phyloP scores from a whole-genome alignment of 2,329 filamentous ascomycete species.

The Curvularia lunata region DNA sequence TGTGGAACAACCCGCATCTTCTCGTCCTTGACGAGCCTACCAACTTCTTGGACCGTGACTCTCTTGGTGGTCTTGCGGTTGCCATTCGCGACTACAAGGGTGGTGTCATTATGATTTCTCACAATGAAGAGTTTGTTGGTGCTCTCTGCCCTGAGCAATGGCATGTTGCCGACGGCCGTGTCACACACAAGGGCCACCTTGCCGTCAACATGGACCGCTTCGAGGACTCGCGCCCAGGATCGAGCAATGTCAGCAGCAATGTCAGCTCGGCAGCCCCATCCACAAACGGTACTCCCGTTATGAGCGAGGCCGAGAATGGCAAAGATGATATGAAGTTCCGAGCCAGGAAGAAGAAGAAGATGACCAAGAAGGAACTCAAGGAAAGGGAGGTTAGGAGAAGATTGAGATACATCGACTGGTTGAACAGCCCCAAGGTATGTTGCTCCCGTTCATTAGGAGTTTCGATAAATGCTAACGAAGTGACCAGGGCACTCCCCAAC shows the following conservation, averaged over 20 bases:
- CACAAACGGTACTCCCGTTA: slow-evolving; percentile 68
- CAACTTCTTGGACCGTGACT: slow-evolving; percentile 98
- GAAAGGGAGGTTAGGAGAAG: slow-evolving; percentile 87
- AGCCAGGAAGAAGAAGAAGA: slow-evolving; percentile 96
- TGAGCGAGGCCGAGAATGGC: slow-evolving; percentile 83
- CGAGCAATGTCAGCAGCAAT: slow-evolving; percentile 59
- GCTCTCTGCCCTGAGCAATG: slow-evolving; percentile 96
- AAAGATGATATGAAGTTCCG: slow-evolving; percentile 83
- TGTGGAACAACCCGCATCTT: slow-evolving; percentile 99
- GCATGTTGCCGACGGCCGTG: slow-evolving; percentile 86
- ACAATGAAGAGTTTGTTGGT: slow-evolving; percentile 98
- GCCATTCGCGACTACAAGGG: slow-evolving; percentile 98
- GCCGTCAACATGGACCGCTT: slow-evolving; percentile 81
- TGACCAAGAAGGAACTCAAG: slow-evolving; percentile 95
- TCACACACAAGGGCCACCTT: slow-evolving; percentile 80
- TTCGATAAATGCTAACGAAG: slow-evolving; percentile 27
- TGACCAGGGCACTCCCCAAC: slow-evolving; percentile 48
- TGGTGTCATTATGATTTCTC: slow-evolving; percentile 98
- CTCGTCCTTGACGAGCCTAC: slow-evolving; percentile 98
- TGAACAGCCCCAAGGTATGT: slow-evolving; percentile 70
- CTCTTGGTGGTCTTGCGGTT: slow-evolving; percentile 92
- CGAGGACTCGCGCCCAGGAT: slow-evolving; percentile 76
- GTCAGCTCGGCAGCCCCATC: slow-evolving; percentile 47
- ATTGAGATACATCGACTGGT: slow-evolving; percentile 78
- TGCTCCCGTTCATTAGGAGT: neutral